Evolutionary conservation across 2,329 filamentous ascomycete genomes (phyloP).

Genomic region (Dactylellina parvicollis): DNA sequence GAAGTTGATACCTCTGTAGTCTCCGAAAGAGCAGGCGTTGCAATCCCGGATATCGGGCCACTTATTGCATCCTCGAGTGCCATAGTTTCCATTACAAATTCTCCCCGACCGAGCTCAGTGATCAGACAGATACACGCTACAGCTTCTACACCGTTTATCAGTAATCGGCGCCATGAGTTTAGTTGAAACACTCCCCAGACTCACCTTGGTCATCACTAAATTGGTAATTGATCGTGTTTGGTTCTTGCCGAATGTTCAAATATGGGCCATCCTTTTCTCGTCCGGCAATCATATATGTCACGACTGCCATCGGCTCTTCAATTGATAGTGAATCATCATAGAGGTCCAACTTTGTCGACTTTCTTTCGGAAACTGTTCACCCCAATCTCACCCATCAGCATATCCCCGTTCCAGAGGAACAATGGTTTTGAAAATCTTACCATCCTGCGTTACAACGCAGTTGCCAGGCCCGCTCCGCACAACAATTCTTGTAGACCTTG

Average conservation of each 20-base stretch:
- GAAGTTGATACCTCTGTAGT: slow-evolving; percentile 8
- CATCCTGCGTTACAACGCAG: slow-evolving; percentile 46
- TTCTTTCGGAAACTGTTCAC: slow-evolving; percentile 35
- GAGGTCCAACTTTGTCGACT: slow-evolving; percentile 36
- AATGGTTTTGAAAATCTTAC: slow-evolving; percentile 3
- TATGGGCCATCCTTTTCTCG: slow-evolving; percentile 40
- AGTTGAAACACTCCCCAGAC: neutral
- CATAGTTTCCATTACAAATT: slow-evolving; percentile 49
- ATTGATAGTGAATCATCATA: slow-evolving; percentile 36
- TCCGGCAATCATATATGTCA: slow-evolving; percentile 27
- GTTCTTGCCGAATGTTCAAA: slow-evolving; percentile 47
- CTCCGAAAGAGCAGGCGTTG: slow-evolving; percentile 20
- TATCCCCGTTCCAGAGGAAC: neutral
- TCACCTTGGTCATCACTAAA: slow-evolving; percentile 45
- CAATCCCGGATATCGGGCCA: slow-evolving; percentile 15
- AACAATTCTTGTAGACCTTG: slow-evolving; percentile 37
- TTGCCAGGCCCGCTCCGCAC: slow-evolving; percentile 26
- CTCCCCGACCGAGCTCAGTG: slow-evolving; percentile 37
- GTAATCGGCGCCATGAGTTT: neutral
- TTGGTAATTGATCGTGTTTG: slow-evolving; percentile 42
- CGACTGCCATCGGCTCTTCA: slow-evolving; percentile 46
- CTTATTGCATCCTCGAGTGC: slow-evolving; percentile 36
- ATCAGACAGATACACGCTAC: slow-evolving; percentile 50
- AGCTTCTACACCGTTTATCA: slow-evolving; percentile 19
- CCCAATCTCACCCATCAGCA: neutral